Conservation (phyloP, 1,284 basidiomycete species). For the Irpex sp. region DNA sequence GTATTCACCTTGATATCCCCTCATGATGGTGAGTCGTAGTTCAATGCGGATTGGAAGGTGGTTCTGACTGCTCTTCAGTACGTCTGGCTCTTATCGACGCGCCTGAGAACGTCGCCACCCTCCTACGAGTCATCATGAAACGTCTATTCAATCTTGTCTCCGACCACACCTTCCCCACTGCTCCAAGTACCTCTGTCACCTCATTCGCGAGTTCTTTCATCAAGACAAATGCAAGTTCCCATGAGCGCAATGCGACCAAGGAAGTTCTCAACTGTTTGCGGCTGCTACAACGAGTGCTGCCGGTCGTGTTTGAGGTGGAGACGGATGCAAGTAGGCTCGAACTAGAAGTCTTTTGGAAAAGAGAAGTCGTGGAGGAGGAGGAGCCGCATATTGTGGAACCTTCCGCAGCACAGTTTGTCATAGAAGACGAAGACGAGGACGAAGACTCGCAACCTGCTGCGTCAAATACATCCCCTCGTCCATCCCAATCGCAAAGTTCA, state of each 20-base stretch:
- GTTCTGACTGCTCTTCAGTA: constrained; percentile 41
- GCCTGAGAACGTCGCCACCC: constrained; percentile 81
- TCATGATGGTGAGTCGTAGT: constrained; percentile 69
- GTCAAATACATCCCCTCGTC: constrained; percentile 15
- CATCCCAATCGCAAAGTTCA: constrained; percentile 8
- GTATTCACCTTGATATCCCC: constrained; percentile 85
- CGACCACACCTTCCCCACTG: constrained; percentile 78
- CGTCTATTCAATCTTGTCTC: constrained; percentile 80
- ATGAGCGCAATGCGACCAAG: constrained; percentile 67
- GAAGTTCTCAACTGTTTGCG: constrained; percentile 88
- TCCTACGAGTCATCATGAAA: constrained; percentile 71
- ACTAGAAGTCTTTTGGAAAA: constrained; percentile 71
- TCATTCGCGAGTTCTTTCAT: constrained; percentile 69
- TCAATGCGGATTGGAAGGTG: neutral
- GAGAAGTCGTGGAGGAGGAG: constrained; percentile 34
- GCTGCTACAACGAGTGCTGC: constrained; percentile 82
- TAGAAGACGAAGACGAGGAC: constrained; percentile 77
- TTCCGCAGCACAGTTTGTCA: constrained; percentile 67
- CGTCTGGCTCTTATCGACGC: constrained; percentile 77
- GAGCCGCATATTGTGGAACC: constrained; percentile 20
- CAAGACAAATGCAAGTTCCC: constrained; percentile 40
- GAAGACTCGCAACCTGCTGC: constrained; percentile 32
- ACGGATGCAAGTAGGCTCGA: constrained; percentile 70
- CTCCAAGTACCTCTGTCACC: constrained; percentile 48
- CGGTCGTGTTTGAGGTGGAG: constrained; percentile 82